phyloP scores from a whole-genome alignment of 2,329 filamentous ascomycete species.

The Blumeria hordei region DNA sequence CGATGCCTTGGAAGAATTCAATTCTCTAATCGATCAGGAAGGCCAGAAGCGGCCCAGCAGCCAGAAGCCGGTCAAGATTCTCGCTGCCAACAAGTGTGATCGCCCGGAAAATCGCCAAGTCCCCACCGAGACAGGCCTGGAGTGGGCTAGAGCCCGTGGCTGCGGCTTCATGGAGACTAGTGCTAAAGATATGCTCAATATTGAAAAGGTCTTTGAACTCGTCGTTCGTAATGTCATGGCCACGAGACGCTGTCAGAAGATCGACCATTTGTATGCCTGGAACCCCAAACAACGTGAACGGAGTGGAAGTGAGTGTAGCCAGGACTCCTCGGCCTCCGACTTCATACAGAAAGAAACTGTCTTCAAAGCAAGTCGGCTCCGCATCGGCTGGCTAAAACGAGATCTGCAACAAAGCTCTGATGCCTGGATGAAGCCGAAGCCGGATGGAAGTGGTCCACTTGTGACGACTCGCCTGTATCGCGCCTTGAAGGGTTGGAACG shows the following conservation, averaged over 20 bases:
- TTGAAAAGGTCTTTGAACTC: constrained; percentile 67
- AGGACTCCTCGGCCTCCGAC: constrained; percentile 1
- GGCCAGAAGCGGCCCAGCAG: constrained; percentile 23
- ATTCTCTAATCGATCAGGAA: constrained; percentile 67
- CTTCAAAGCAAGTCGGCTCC: too few relatives aligned
- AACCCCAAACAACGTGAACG: constrained; percentile 3
- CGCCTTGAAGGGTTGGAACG: too few relatives aligned
- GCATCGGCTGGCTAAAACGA: too few relatives aligned
- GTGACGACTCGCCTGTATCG: too few relatives aligned
- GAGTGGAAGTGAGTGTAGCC: constrained; percentile 1
- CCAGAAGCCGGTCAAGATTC: constrained; percentile 44
- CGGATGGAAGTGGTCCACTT: too few relatives aligned
- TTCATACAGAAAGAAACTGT: too few relatives aligned
- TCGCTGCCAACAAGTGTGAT: constrained; percentile 74
- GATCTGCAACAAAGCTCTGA: too few relatives aligned
- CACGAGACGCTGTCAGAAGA: constrained; percentile 7
- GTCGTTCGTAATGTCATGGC: constrained; percentile 38
- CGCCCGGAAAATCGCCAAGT: constrained; percentile 45
- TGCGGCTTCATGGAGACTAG: constrained; percentile 85
- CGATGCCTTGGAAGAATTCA: constrained; percentile 51
- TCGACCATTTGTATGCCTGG: not conserved
- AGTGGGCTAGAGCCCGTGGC: constrained; percentile 48
- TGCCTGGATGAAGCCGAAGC: too few relatives aligned
- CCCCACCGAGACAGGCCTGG: constrained; percentile 42
- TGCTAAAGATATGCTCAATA: constrained; percentile 62